Evolutionary conservation across 176 grass and related monocot genomes (phyloP).

Genomic region (Tuctoria greenei): DNA sequence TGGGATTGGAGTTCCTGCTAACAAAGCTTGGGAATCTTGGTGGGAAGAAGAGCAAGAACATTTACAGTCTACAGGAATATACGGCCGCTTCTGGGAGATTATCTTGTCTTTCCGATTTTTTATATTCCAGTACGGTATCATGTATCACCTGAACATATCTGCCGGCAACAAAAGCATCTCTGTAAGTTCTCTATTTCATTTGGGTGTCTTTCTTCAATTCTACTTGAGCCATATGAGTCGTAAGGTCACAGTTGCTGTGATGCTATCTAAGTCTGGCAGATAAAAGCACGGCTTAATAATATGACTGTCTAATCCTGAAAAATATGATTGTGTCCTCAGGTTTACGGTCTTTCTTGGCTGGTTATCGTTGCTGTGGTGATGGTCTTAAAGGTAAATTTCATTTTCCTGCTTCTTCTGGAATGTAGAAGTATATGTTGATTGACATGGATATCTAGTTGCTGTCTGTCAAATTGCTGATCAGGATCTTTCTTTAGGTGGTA

Average conservation of each 20-base stretch:
- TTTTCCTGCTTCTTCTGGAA: slow-evolving; percentile 19
- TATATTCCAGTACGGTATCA: slow-evolving; percentile 86
- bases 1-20: slow-evolving; percentile 84
- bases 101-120: slow-evolving; percentile 80
- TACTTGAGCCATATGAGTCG: slow-evolving; percentile 1
- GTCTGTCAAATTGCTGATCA: slow-evolving; percentile 31
- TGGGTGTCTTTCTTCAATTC: slow-evolving; percentile 29
- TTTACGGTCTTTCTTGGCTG: slow-evolving; percentile 90
- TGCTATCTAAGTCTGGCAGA: background rate
- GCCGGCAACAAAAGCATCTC: slow-evolving; percentile 75
- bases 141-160: slow-evolving; percentile 82
- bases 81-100: slow-evolving; percentile 80
- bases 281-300: slow-evolving; percentile 13
- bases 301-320: slow-evolving; percentile 18
- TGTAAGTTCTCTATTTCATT: slow-evolving; percentile 51
- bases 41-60: slow-evolving; percentile 96
- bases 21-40: slow-evolving; percentile 96
- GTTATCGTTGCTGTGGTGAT: slow-evolving; percentile 81
- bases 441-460: background rate
- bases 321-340: slow-evolving; percentile 51
- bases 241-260: background rate
- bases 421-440: background rate
- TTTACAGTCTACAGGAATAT: slow-evolving; percentile 65
- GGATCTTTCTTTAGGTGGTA: slow-evolving; percentile 55
- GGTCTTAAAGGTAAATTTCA: slow-evolving; percentile 64